Evolutionary conservation across 2,329 filamentous ascomycete species (phyloP).

Genomic region (Fusarium buxicola): DNA sequence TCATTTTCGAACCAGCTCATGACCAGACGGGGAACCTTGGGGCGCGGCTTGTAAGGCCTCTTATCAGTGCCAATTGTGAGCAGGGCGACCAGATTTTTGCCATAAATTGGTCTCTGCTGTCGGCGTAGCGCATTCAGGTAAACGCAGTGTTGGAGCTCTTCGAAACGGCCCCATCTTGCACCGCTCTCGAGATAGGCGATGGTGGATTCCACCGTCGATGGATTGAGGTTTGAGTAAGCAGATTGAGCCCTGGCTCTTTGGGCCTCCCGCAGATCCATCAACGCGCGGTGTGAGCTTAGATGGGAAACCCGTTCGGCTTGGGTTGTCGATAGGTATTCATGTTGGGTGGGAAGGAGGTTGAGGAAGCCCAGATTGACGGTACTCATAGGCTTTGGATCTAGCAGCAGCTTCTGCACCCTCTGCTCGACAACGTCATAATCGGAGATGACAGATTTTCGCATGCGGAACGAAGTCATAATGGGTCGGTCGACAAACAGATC

Average conservation of each 20-base stretch:
- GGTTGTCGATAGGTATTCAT: conserved; percentile 72
- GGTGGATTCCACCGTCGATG: conserved; percentile 75
- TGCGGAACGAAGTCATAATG: conserved; percentile 96
- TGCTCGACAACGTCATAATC: conserved; percentile 80
- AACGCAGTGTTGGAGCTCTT: conserved; percentile 83
- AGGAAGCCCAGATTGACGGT: conserved; percentile 80
- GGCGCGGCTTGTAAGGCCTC: conserved; percentile 69
- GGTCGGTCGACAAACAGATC: conserved; percentile 96
- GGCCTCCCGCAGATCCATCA: conserved; percentile 77
- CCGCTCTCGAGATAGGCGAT: conserved; percentile 79
- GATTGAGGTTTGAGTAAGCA: conserved; percentile 67
- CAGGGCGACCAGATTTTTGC: conserved; percentile 79
- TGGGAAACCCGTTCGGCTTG: conserved; percentile 68
- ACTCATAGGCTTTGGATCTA: conserved; percentile 71
- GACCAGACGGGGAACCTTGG: conserved; percentile 70
- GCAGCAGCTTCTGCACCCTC: conserved; percentile 73
- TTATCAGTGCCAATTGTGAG: conserved; percentile 73
- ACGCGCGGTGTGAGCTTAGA: conserved; percentile 75
- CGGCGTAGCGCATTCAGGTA: conserved; percentile 85
- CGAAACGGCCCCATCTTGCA: conserved; percentile 75
- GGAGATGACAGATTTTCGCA: conserved; percentile 81
- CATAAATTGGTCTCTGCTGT: conserved; percentile 84
- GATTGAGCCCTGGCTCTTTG: conserved; percentile 73
- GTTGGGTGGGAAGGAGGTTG: conserved; percentile 78
- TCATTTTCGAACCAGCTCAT: conserved; percentile 82